Base-by-base conservation (phyloP, 495 filamentous ascomycete species). In the Lasiosphaeria miniovina region DNA sequence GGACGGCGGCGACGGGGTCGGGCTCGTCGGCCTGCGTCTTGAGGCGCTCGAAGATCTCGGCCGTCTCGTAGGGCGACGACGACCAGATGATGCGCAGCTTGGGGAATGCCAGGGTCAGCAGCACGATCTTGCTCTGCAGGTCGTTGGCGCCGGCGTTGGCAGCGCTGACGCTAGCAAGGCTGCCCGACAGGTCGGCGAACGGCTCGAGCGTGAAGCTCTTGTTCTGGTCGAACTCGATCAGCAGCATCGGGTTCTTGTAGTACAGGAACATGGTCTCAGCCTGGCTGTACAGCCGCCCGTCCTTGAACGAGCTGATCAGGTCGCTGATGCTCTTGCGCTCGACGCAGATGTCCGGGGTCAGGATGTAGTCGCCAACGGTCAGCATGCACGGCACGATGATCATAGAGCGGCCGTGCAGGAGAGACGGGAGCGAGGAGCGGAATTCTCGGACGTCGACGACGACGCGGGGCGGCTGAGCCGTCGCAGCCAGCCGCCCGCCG, bases 141-240 rank as follows among this genome's bases (percentile, higher is more conserved):
- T 96, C 93, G 59, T 83, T 79, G 10, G 75, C 74, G 10, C 81
- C 76, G 24, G 83, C 78, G 55, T 80, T 79, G 50, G 83, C 77
- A 7, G 76, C 70, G 58, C 71, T 72, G 35, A 79, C 66, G 63
- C 82, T 82, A 17, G 83, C 80, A 31, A 86, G 67, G 43, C 83
- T 85, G n/a, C 84, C 85, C 34, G 88, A 88, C 3, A 91, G 78
- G 57, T 91, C 90, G 10, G 90, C 88, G 69, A 96, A 96, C 0
- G 91, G 90, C 72, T 98, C 94, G 14, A 98, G 88, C 9, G 91
- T 98, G 73, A 98, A 98, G 24, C 89, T 90, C 68, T 96, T 96
- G 75, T 96, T 91, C 69, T 96, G 90, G 72, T 98, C 93, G 73
- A 98, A 98, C 70, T 98, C 94, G 65, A 98, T 96, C 36, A 98